Evolutionary conservation across 345 rosid genomes (phyloP), one percentile per base, ranked within the genome.

Genomic region (Eucalyptus regnans): DNA sequence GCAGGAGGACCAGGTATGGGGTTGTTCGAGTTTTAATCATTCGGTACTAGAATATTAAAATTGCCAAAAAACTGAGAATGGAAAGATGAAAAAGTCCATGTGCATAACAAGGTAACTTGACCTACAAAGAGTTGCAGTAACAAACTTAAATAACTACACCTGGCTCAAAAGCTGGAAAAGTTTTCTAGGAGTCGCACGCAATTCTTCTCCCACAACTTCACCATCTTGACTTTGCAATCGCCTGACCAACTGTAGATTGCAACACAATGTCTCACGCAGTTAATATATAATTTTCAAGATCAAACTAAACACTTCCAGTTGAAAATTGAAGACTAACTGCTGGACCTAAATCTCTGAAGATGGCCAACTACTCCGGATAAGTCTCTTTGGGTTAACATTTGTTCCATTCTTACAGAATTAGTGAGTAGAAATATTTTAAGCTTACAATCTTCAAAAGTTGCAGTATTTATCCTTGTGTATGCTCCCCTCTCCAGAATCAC

Each of bases 101-200:
- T 58, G 58, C 83, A 58, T 56, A 86, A 81, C 87, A 68, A 49
- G 68, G 86, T 60, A 46, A 85, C 68, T 58, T 62, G 22, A 22
- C 88, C 87, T 50, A 48, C 87, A 51, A 49, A 86, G 60, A 86
- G 44, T 46, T 33, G 60, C 54, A 51, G 46, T 27, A 51, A 51
- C 25, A 20, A 86, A 87, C 14, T 25, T 49, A 64, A 44, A 66
- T 29, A 64, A 49, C 33, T 33, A 43, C 89, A 97, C 99, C 98
- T 97, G 96, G 91, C 91, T 95, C 90, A 97, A 93, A 90, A 95
- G 92, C 94, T 93, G 98, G 91, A 95, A 96, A 86, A 95, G 92
- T 90, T 93, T 94, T 93, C 91, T 95, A 12, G 96, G 97, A 86
- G 96, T 94, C 43, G 95, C 94, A 58, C 93, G 94, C 54, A 89